Percentiles rank a stretch among this genome's conserved stretches.
Evolutionary conservation across 2,329 filamentous ascomycete species (phyloP).

Genomic region (Fusarium torulosum): DNA sequence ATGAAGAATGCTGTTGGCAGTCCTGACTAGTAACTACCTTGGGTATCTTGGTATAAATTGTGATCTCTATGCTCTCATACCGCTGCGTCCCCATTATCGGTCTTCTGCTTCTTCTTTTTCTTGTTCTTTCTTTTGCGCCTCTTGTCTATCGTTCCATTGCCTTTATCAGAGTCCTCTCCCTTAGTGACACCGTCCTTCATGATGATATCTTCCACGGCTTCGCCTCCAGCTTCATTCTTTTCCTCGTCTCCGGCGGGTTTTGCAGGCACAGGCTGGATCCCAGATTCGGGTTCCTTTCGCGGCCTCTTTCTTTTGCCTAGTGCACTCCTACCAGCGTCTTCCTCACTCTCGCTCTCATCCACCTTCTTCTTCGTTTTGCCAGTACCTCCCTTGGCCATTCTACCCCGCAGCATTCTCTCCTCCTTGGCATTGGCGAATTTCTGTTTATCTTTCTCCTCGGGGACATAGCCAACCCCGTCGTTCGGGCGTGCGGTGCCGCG

Average conservation of each 20-base stretch:
- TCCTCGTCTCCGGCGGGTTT: conserved; percentile 1
- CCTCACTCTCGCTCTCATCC: conserved; percentile 53
- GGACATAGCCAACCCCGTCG: conserved; percentile 58
- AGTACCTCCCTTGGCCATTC: conserved; percentile 47
- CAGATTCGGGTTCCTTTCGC: conserved; percentile 17
- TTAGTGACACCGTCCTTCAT: conserved; percentile 37
- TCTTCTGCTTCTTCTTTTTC: conserved; percentile 49
- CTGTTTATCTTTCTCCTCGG: conserved; percentile 43
- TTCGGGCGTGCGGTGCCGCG: conserved; percentile 48
- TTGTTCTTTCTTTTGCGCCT: conserved; percentile 47
- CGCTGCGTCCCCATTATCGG: conserved; percentile 30
- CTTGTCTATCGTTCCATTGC: conserved; percentile 22
- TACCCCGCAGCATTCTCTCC: conserved; percentile 51
- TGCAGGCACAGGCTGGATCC: background rate
- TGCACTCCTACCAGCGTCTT: conserved; percentile 55
- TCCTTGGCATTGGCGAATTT: conserved; percentile 44
- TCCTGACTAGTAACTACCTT: background rate
- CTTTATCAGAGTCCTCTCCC: conserved; percentile 18
- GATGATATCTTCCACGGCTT: conserved; percentile 37
- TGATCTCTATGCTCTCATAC: conserved; percentile 1
- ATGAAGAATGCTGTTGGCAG: background rate
- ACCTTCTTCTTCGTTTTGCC: conserved; percentile 24
- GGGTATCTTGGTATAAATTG: conserved; percentile 25
- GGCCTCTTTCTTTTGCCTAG: conserved; percentile 56
- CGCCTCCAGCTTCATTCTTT: background rate